Conservation (phyloP, 148 eudicot species). For the Pharnaceum exiguum region DNA sequence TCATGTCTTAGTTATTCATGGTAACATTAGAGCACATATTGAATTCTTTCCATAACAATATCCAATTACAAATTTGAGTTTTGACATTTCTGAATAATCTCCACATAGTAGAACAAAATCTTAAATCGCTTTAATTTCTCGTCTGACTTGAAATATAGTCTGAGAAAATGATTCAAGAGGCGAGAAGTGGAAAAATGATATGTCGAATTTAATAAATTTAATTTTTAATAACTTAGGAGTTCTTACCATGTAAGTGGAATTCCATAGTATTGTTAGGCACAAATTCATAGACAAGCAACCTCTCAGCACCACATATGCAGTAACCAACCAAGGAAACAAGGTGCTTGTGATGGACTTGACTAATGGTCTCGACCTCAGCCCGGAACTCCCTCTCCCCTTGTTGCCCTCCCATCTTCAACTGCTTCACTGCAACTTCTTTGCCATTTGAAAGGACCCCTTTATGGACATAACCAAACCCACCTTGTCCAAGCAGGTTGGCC, state of each 20-base stretch:
- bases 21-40: background rate
- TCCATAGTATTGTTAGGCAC: constrained; percentile 43
- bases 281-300: constrained; percentile 51
- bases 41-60: too few relatives aligned
- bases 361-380: constrained; percentile 51
- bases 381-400: constrained; percentile 52
- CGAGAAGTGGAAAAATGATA: too few relatives aligned
- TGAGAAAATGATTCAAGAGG: too few relatives aligned
- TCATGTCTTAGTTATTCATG: background rate
- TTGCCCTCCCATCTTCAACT: constrained; percentile 41
- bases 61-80: background rate
- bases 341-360: constrained; percentile 55
- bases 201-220: too few relatives aligned
- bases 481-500: constrained; percentile 40
- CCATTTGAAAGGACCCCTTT: constrained; percentile 48
- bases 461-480: constrained; percentile 47
- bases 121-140: too few relatives aligned
- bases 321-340: constrained; percentile 56
- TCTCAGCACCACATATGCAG: constrained; percentile 42
- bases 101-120: too few relatives aligned
- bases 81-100: too few relatives aligned
- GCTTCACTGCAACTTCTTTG: constrained; percentile 51
- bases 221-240: too few relatives aligned
- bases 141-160: too few relatives aligned
- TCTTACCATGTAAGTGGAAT: constrained; percentile 47